Base-by-base conservation (phyloP, 441 rosid genomes). In the Hura crepitans region DNA sequence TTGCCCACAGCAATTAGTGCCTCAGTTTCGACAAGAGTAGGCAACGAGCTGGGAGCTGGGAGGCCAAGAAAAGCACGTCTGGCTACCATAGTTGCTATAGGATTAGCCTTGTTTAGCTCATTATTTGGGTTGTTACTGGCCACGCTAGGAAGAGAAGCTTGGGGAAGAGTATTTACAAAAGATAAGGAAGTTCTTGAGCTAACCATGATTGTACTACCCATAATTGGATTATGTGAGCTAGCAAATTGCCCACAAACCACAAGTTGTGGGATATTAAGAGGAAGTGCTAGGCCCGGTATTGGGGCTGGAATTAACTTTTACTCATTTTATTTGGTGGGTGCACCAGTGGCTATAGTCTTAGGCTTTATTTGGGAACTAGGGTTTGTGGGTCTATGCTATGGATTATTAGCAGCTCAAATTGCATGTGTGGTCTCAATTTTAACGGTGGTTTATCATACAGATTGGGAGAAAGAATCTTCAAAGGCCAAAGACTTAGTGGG, bases 161-260 rank as follows among this genome's bases (percentile, higher is more conserved):
- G 98, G 98, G 93, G 82, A 42, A 79, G 81, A 25, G 73, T 88
- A 33, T 93, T 89, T 75, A 93, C 90, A 1, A 67, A 60, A 6
- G 96, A 93, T 33, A n/a, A 60, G 0, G 81, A 79, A 5, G 88
- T 93, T 61, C 79, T 91, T 0, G 79, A 84, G 64, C 77, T 93
- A 54, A 86, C 88, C 1, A 81, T 78, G 78, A 76, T 60, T 3
- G 92, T 89, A 17, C 76, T 93, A 8, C 98, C 98, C 22, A 80
- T 89, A 68, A 83, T 93, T 30, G 98, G 98, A 53, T 35, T 88
- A 18, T 93, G 97, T 72, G 98, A 93, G 84, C 80, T 93, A 30
- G 94, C 89, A 23, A 93, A 93, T 72, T 93, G 96, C 58, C 97
- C 98, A n/a, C 98, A 93, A 57, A 93, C 98, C 46, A 86, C 96